phyloP scores from a whole-genome alignment of 116 monocot species.

The Dioscorea cayenensis region DNA sequence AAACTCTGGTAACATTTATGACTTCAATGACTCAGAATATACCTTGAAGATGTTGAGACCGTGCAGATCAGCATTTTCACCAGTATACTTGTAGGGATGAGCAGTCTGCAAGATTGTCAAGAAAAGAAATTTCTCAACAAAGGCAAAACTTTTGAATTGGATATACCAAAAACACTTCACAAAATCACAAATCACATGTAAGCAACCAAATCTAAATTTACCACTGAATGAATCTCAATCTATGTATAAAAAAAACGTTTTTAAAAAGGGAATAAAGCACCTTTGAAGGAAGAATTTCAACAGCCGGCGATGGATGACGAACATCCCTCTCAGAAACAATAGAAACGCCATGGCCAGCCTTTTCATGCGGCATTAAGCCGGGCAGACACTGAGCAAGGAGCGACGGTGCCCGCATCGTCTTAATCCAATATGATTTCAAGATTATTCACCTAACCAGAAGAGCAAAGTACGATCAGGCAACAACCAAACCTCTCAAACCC shows the following conservation, averaged over 20 bases:
- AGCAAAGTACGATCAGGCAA: neutral
- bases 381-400: constrained; percentile 72
- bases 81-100: constrained; percentile 79
- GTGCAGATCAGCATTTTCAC: constrained; percentile 74
- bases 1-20: too few relatives aligned
- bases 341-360: constrained; percentile 27
- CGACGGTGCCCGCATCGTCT: constrained; percentile 63
- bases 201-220: too few relatives aligned
- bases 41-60: constrained; percentile 80
- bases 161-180: too few relatives aligned
- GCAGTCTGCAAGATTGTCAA: constrained; percentile 34
- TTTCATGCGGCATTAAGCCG: constrained; percentile 66
- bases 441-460: neutral
- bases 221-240: neutral
- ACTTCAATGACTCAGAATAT: neutral
- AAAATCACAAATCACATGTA: too few relatives aligned
- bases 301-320: constrained; percentile 69
- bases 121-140: neutral
- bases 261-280: constrained; percentile 12
- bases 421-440: neutral
- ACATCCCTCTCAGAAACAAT: constrained; percentile 54
- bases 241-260: neutral
- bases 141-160: neutral
- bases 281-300: constrained; percentile 87
- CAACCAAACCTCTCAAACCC: too few relatives aligned